phyloP scores from a whole-genome alignment of 2,329 filamentous ascomycete genomes.

The Akanthomyces uredinophilus region DNA sequence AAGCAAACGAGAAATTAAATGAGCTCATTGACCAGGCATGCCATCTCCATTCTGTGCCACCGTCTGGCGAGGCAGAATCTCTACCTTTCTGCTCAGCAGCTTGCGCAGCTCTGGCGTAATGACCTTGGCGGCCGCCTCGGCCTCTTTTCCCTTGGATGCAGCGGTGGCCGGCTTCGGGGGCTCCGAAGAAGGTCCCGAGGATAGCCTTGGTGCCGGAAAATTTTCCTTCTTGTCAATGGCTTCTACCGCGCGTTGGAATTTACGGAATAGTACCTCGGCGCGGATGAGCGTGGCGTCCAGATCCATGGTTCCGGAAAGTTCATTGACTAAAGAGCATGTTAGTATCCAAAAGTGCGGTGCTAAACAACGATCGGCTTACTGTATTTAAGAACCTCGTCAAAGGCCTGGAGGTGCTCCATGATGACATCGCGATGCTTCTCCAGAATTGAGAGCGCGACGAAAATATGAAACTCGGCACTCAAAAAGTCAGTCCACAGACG shows the following conservation, averaged over 20 bases:
- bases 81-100: conserved; percentile 45
- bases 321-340: conserved; percentile 64
- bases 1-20: not conserved
- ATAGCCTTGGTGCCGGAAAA: conserved; percentile 56
- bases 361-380: conserved; percentile 47
- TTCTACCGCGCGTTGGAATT: conserved; percentile 84
- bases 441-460: conserved; percentile 86
- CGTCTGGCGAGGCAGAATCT: conserved; percentile 36
- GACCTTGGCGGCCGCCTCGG: conserved; percentile 32
- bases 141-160: conserved; percentile 32
- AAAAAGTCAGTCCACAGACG: conserved; percentile 88
- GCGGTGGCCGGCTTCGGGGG: conserved; percentile 11
- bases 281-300: conserved; percentile 79
- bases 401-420: conserved; percentile 87
- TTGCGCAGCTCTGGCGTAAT: conserved; percentile 54
- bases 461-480: conserved; percentile 87
- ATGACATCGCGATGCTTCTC: conserved; percentile 97
- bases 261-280: conserved; percentile 81
- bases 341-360: not conserved
- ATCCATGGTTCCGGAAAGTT: conserved; percentile 89
- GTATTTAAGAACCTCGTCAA: conserved; percentile 97
- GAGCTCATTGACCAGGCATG: conserved; percentile 26
- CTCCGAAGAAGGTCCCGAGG: not conserved
- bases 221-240: conserved; percentile 87
- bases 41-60: conserved; percentile 33